Evolutionary conservation across 768 basidiomycete species (phyloP).

Genomic region (Filobasidium floriforme): DNA sequence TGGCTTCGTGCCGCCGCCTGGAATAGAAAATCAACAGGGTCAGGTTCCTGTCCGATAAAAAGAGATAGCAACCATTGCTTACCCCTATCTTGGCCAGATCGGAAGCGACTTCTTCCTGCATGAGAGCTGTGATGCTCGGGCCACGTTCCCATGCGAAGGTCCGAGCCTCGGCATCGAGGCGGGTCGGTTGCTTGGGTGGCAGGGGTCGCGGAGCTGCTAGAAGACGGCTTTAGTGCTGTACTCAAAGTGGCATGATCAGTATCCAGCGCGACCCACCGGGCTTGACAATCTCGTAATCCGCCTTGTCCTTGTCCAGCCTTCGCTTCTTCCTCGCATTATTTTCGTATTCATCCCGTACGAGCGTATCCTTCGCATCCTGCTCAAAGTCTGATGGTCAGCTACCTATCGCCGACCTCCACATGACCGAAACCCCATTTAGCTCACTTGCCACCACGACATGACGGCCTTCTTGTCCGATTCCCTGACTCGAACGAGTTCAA

Average conservation of each 20-base stretch:
- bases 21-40: neutral
- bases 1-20: conserved; percentile 8
- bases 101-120: conserved; percentile 26
- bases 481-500: conserved; percentile 57
- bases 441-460: conserved; percentile 88
- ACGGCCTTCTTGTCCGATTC: conserved; percentile 65
- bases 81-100: conserved; percentile 41
- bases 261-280: conserved; percentile 51
- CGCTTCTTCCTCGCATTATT: conserved; percentile 83
- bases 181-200: conserved; percentile 27
- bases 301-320: conserved; percentile 68
- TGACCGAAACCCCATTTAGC: conserved; percentile 27
- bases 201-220: conserved; percentile 33
- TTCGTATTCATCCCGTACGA: conserved; percentile 80
- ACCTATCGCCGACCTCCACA: conserved; percentile 1
- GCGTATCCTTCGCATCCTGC: conserved; percentile 65
- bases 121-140: conserved; percentile 29
- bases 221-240: neutral
- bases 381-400: conserved; percentile 13
- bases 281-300: conserved; percentile 64
- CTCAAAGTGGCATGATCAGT: neutral
- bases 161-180: conserved; percentile 16
- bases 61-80: conserved; percentile 15
- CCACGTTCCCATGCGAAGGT: conserved; percentile 36
- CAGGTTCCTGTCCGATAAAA: neutral